phyloP scores from a whole-genome alignment of 2,329 filamentous ascomycete species.

The Trichoderma semiorbis region DNA sequence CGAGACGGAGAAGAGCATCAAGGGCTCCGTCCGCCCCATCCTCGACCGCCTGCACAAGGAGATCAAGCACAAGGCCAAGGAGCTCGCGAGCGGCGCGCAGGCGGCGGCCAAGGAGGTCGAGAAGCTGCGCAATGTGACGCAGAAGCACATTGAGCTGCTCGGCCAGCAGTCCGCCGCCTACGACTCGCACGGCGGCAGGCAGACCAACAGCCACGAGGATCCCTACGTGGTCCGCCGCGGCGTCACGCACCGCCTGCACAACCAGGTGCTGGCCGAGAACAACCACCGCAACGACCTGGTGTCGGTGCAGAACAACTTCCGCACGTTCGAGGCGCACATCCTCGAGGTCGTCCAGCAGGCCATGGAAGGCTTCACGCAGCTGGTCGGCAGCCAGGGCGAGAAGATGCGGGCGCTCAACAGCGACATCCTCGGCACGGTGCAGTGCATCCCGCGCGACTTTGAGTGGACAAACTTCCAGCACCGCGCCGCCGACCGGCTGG shows the following conservation, averaged over 20 bases:
- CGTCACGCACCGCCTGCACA: slow-evolving; percentile 78
- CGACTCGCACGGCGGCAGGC: slow-evolving; percentile 69
- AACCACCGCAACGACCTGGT: slow-evolving; percentile 91
- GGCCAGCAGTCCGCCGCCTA: slow-evolving; percentile 79
- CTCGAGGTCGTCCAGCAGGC: slow-evolving; percentile 78
- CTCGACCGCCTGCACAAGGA: slow-evolving; percentile 90
- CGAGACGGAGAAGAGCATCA: slow-evolving; percentile 89
- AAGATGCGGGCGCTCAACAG: slow-evolving; percentile 76
- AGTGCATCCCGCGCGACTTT: slow-evolving; percentile 77
- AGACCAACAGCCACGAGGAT: slow-evolving; percentile 71
- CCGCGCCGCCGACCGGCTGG: slow-evolving; percentile 68
- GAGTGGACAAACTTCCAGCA: slow-evolving; percentile 86
- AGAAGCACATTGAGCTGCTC: slow-evolving; percentile 94
- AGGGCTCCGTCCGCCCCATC: slow-evolving; percentile 78
- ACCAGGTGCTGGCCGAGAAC: slow-evolving; percentile 93
- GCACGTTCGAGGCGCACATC: slow-evolving; percentile 82
- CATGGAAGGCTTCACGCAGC: slow-evolving; percentile 77
- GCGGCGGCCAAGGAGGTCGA: slow-evolving; percentile 90
- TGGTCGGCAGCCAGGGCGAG: slow-evolving; percentile 76
- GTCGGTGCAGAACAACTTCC: slow-evolving; percentile 85
- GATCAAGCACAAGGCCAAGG: slow-evolving; percentile 95
- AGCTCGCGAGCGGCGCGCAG: slow-evolving; percentile 73
- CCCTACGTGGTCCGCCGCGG: slow-evolving; percentile 84
- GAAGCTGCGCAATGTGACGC: slow-evolving; percentile 78
- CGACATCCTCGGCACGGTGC: slow-evolving; percentile 74